phyloP scores from a whole-genome alignment of 1,284 basidiomycete genomes.

The Melampsora larici-populina region DNA sequence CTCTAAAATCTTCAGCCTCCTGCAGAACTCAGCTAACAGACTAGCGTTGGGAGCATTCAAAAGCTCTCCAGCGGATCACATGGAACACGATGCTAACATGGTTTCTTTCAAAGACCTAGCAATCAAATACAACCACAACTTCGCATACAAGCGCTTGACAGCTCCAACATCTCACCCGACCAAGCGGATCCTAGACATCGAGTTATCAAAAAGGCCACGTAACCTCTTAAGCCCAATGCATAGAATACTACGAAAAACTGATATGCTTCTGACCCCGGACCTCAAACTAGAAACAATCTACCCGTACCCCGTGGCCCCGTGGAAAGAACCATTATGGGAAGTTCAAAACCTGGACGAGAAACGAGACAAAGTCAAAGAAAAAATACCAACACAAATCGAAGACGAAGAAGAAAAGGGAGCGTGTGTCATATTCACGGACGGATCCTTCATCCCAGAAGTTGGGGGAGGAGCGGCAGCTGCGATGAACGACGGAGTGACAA shows the following conservation, averaged over 20 bases:
- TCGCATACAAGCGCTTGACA: neutral
- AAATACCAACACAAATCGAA: neutral
- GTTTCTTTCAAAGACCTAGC: no score
- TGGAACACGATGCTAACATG: neutral
- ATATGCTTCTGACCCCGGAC: neutral
- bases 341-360: neutral
- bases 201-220: neutral
- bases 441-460: neutral
- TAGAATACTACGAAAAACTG: neutral
- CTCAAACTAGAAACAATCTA: neutral
- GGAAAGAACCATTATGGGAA: neutral
- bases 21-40: neutral
- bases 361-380: neutral
- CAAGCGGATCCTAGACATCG: neutral
- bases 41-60: neutral
- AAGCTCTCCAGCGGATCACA: neutral
- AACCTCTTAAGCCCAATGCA: neutral
- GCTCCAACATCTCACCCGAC: neutral
- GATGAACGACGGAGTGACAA: neutral
- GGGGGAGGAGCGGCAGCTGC: conserved; percentile 14
- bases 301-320: neutral
- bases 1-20: neutral
- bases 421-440: neutral
- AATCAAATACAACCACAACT: no score
- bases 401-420: neutral